phyloP scores from a whole-genome alignment of 2,329 filamentous ascomycete genomes.

The Xylariaceae sp. region DNA sequence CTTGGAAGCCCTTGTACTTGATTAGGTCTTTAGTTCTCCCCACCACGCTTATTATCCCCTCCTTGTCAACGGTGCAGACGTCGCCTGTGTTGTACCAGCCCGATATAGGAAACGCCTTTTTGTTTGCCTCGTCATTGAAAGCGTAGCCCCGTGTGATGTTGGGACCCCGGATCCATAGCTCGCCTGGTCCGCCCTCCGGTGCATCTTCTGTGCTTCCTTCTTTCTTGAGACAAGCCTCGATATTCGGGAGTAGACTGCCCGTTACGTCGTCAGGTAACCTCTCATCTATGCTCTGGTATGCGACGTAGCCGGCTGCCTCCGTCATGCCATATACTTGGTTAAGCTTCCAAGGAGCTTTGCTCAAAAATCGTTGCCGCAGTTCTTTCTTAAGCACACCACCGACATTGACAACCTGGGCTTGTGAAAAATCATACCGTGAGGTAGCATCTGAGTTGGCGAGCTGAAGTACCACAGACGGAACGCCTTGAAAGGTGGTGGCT shows the following conservation, averaged over 20 bases:
- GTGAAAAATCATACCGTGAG: conserved; percentile 45
- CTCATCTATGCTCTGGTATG: conserved; percentile 46
- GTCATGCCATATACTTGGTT: conserved; percentile 54
- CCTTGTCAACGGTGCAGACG: conserved; percentile 45
- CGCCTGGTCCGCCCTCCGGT: conserved; percentile 45
- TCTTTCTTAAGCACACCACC: conserved; percentile 46
- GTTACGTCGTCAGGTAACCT: conserved; percentile 41
- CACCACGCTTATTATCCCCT: conserved; percentile 44
- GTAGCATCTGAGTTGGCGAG: conserved; percentile 46
- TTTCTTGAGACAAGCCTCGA: conserved; percentile 48
- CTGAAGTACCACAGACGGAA: conserved; percentile 47
- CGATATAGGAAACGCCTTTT: conserved; percentile 43
- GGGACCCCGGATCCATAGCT: conserved; percentile 51
- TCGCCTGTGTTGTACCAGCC: conserved; percentile 55
- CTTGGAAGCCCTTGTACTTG: conserved; percentile 51
- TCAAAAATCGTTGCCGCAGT: conserved; percentile 40
- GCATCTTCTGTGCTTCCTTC: conserved; percentile 46
- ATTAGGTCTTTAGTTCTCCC: conserved; percentile 50
- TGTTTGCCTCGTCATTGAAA: conserved; percentile 47
- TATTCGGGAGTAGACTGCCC: conserved; percentile 46
- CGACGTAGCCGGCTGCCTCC: conserved; percentile 50
- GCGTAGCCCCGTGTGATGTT: conserved; percentile 52
- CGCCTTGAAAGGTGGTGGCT: conserved; percentile 48
- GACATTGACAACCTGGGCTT: conserved; percentile 44
- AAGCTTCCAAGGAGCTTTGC: conserved; percentile 45